Percentiles rank a stretch among this genome's conserved stretches.
Evolutionary conservation across 768 basidiomycete species (phyloP).

Genomic region (Tubosaeta sp.): DNA sequence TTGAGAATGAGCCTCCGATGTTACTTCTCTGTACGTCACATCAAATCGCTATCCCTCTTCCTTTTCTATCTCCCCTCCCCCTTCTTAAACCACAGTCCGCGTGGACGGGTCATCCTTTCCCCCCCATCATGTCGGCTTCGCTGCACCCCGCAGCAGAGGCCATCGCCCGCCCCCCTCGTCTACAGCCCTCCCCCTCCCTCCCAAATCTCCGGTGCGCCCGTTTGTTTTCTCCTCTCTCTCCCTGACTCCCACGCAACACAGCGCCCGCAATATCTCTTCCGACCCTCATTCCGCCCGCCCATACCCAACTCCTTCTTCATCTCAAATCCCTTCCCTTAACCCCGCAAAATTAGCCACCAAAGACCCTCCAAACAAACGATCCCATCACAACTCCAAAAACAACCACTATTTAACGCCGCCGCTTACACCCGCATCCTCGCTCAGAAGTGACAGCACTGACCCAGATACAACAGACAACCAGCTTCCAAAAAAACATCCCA

Average conservation of each 20-base stretch:
- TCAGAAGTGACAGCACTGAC: slow-evolving; percentile 35
- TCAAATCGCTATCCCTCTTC: slow-evolving; percentile 32
- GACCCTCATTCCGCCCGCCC: slow-evolving; percentile 29
- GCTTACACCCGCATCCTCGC: slow-evolving; percentile 62
- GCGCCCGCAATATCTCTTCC: slow-evolving; percentile 21
- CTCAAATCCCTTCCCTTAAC: slow-evolving; percentile 15
- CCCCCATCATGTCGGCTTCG: slow-evolving; percentile 27
- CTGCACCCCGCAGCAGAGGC: slow-evolving; percentile 20
- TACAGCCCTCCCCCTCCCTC: slow-evolving; percentile 64
- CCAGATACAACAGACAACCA: slow-evolving; percentile 30
- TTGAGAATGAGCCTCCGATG: slow-evolving; percentile 20
- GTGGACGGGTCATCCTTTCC: slow-evolving; percentile 26
- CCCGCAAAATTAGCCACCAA: slow-evolving; percentile 12
- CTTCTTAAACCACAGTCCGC: slow-evolving; percentile 30
- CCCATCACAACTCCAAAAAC: slow-evolving; percentile 23
- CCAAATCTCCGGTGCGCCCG: slow-evolving; percentile 60
- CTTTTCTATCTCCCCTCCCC: slow-evolving; percentile 32
- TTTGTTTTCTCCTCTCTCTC: background rate
- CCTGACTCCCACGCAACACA: slow-evolving; percentile 19
- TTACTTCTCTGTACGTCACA: slow-evolving; percentile 38
- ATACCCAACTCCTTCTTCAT: slow-evolving; percentile 18
- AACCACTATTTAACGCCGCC: slow-evolving; percentile 58
- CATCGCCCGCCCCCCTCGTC: slow-evolving; percentile 39
- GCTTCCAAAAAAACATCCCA: slow-evolving; percentile 11
- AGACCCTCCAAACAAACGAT: slow-evolving; percentile 13